Evolutionary conservation across 495 filamentous ascomycete species (phyloP), one percentile per base, ranked within the genome.

Genomic region (Tuber brumale): DNA sequence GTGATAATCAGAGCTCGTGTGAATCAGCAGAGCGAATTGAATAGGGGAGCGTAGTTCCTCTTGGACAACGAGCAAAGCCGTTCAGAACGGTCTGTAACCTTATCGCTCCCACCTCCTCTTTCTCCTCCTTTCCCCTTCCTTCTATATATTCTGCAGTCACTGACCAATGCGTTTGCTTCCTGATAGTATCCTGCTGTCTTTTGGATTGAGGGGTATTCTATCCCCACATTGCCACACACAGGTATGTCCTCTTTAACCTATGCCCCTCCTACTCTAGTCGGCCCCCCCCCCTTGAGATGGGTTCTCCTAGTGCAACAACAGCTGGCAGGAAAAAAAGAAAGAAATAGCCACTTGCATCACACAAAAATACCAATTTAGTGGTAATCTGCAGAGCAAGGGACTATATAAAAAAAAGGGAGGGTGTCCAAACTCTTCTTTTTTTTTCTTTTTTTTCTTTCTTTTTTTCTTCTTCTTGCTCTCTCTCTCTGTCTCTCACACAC

Each of bases 191-290:
- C 18, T 35, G 57, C 51, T 16, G 57, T 18, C 27, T 66, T 27
- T 66, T 66, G 27, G 31, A n/a, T n/a, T 66, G 57, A 66, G 57
- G 57, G 57, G 57, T 66, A 35, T 66, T 66, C 57, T 66, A 66
- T 66, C 57, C 57, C 57, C 57, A 35, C 27, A 66, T 66, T 66
- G 4, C 51, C n/a, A 19, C 57, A 66, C 27, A 35, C 46, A 23
- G 19, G 19, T 43, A 5, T 0, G 3, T 27, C 27, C 27, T 66
- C 27, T 66, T 19, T 66, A 66, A 35, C 14, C 57, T 66, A 12
- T 66, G 27, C 14, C 4, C 57, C 57, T 61, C 57, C 35, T 35
- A 66, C 27, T 66, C 27, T 66, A 27, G 57, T 66, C 57, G 27
- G 4, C 37, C 37, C 37, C 37, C 37, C 37, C 37, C 57, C 57